phyloP scores from a whole-genome alignment of 2,329 filamentous ascomycete genomes.

The Reticulascus tulasneorum region DNA sequence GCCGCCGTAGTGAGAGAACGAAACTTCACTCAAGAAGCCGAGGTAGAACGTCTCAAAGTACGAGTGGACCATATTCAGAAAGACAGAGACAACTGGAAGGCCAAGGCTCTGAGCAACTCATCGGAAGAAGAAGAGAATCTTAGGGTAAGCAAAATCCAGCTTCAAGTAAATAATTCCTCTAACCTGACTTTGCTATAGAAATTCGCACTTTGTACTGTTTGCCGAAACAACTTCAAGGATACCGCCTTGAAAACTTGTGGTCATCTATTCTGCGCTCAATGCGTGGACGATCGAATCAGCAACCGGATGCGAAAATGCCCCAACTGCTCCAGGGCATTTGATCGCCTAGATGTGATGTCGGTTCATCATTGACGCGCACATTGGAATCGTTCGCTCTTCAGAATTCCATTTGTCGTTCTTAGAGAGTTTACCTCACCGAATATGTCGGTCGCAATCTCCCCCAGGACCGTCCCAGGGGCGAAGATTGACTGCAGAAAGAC shows the following conservation, averaged over 20 bases:
- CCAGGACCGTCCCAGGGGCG: too few species aligned
- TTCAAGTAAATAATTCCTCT: slow-evolving; percentile 8
- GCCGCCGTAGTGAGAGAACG: slow-evolving; percentile 49
- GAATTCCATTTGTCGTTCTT: too few species aligned
- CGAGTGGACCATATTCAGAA: slow-evolving; percentile 76
- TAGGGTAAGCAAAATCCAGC: slow-evolving; percentile 57
- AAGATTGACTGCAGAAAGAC: too few species aligned
- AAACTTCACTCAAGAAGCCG: slow-evolving; percentile 62
- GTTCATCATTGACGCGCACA: slow-evolving; percentile 59
- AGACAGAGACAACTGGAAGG: slow-evolving; percentile 81
- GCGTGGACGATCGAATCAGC: slow-evolving; percentile 82
- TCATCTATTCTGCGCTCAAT: slow-evolving; percentile 88
- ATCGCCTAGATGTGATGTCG: slow-evolving; percentile 82
- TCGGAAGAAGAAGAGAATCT: slow-evolving; percentile 82
- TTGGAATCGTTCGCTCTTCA: too few species aligned
- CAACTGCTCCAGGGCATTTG: slow-evolving; percentile 88
- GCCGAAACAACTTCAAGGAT: slow-evolving; percentile 90
- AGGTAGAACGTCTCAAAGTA: slow-evolving; percentile 75
- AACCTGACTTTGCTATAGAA: slow-evolving; percentile 23
- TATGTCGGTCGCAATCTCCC: too few species aligned
- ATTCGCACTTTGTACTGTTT: slow-evolving; percentile 74
- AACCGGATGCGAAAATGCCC: slow-evolving; percentile 95
- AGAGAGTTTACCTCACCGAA: too few species aligned
- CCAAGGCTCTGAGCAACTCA: slow-evolving; percentile 74
- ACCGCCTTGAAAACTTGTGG: slow-evolving; percentile 91